A percentile compares a stretch with the other conserved stretches of the same genome.
phyloP scores from a whole-genome alignment of 352 stramenopile species.

The Globisporangium paroecandrum region DNA sequence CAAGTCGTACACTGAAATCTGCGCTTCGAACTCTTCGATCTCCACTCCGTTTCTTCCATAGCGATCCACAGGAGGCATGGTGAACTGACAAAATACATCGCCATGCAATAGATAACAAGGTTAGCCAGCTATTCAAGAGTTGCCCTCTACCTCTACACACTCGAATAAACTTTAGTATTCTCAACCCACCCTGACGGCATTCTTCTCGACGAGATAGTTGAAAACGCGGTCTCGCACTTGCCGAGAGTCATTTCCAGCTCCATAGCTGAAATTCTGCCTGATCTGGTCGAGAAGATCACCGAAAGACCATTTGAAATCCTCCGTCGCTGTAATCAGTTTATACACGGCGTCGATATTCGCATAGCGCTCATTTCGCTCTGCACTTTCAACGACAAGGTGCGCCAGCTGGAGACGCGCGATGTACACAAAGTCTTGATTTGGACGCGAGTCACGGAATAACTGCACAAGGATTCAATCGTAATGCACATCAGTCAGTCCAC shows the following conservation, averaged over 20 bases:
- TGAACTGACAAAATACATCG: conserved; percentile 10
- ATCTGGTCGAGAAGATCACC: conserved; percentile 40
- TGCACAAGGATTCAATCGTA: conserved; percentile 16
- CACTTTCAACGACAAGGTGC: conserved; percentile 38
- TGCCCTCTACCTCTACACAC: too few relatives aligned
- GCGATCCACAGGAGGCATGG: conserved; percentile 8
- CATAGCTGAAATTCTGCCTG: conserved; percentile 39
- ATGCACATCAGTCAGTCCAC: background rate
- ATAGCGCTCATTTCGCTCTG: conserved; percentile 32
- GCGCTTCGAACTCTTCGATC: conserved; percentile 30
- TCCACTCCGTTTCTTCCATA: conserved; percentile 13
- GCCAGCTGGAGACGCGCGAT: conserved; percentile 33
- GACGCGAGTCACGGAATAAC: conserved; percentile 43
- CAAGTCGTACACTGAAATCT: conserved; percentile 36
- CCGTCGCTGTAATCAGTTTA: conserved; percentile 32
- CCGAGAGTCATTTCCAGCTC: conserved; percentile 31
- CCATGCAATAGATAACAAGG: background rate
- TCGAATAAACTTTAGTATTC: background rate
- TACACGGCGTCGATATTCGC: conserved; percentile 46
- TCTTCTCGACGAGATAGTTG: conserved; percentile 40
- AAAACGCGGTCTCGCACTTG: conserved; percentile 44
- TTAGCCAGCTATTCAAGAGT: background rate
- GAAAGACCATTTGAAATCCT: conserved; percentile 43
- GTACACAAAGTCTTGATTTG: conserved; percentile 19
- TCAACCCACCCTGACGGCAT: conserved; percentile 37